A percentile compares a stretch with the other conserved stretches of the same genome.
Evolutionary conservation across 1,139 yeast species (phyloP).

Genomic region (Debaryomycetaceae sp.): DNA sequence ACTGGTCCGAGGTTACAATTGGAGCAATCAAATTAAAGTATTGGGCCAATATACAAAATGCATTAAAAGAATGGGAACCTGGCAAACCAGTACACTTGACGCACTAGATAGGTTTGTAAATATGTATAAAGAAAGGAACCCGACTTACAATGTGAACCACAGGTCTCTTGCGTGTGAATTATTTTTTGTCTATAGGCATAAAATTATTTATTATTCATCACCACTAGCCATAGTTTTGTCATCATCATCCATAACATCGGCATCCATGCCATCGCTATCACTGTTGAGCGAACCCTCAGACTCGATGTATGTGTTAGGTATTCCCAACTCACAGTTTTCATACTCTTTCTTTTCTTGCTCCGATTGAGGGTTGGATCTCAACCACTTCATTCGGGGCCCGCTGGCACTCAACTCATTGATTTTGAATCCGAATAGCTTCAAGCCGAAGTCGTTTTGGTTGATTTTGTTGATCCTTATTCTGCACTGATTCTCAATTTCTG

Average conservation of each 20-base stretch:
- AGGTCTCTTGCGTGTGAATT: background rate
- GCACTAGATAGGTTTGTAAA: slow-evolving; percentile 32
- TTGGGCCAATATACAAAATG: slow-evolving; percentile 76
- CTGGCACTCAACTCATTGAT: slow-evolving; percentile 69
- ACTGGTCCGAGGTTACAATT: slow-evolving; percentile 57
- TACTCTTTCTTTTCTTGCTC: slow-evolving; percentile 57
- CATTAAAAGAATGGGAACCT: slow-evolving; percentile 75
- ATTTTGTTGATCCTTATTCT: slow-evolving; percentile 49
- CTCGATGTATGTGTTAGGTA: slow-evolving; percentile 42
- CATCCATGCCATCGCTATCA: slow-evolving; percentile 19
- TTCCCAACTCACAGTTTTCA: slow-evolving; percentile 57
- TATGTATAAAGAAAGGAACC: background rate
- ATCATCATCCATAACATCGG: slow-evolving; percentile 23
- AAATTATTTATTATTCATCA: slow-evolving; percentile 8
- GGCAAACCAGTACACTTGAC: slow-evolving; percentile 64
- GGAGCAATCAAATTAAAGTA: slow-evolving; percentile 75
- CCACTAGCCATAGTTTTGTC: slow-evolving; percentile 51
- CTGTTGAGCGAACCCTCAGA: slow-evolving; percentile 18
- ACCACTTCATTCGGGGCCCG: slow-evolving; percentile 96
- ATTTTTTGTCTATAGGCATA: background rate
- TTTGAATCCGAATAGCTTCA: slow-evolving; percentile 85
- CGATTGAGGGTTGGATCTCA: slow-evolving; percentile 69
- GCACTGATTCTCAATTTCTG: slow-evolving; percentile 64
- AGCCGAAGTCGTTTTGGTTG: slow-evolving; percentile 54
- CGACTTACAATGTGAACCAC: background rate